Percentiles rank a stretch among this genome's conserved stretches.
These are phyloP conservation scores for Backusella mclennaniae DNA, from an alignment of 192 early-diverging fungal genomes.

Conservation along the genomic window DNA sequence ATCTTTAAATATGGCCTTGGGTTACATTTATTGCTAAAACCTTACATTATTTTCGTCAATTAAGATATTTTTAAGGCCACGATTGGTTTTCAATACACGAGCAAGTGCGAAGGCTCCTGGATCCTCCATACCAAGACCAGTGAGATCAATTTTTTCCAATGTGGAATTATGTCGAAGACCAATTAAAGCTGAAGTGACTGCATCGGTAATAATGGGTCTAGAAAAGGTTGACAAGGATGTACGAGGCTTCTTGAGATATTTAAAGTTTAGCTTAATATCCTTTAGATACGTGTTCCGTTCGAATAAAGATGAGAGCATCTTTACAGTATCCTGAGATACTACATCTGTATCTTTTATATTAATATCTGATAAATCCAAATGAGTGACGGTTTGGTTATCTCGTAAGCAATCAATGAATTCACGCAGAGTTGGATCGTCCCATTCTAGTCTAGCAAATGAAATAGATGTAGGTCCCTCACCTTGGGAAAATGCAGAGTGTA, in stretches of 20 bases:
- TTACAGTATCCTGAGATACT: conserved; percentile 42
- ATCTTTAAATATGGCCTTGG: not conserved
- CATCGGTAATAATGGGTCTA: conserved; percentile 1
- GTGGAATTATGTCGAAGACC: not conserved
- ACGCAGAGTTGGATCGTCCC: conserved; percentile 46
- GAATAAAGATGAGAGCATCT: conserved; percentile 34
- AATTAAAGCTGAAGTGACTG: not conserved
- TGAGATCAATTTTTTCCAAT: conserved; percentile 3
- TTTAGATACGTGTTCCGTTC: conserved; percentile 33
- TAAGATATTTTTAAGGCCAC: not conserved
- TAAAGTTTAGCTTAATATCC: conserved; percentile 34
- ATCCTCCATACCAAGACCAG: conserved; percentile 6
- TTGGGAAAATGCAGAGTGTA: conserved; percentile 37
- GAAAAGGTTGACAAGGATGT: not conserved
- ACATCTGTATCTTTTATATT: conserved; percentile 26
- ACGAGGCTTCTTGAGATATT: conserved; percentile 13
- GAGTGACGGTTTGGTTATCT: conserved; percentile 38
- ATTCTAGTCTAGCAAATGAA: conserved; percentile 41
- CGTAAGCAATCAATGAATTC: conserved; percentile 44
- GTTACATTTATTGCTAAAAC: not conserved
- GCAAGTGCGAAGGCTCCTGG: not conserved
- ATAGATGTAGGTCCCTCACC: conserved; percentile 39
- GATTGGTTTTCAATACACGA: conserved; percentile 1
- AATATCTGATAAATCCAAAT: conserved; percentile 41
- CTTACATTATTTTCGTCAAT: not conserved